Conservation (phyloP, 176 grass and related monocot genomes). For the Poa pratensis region DNA sequence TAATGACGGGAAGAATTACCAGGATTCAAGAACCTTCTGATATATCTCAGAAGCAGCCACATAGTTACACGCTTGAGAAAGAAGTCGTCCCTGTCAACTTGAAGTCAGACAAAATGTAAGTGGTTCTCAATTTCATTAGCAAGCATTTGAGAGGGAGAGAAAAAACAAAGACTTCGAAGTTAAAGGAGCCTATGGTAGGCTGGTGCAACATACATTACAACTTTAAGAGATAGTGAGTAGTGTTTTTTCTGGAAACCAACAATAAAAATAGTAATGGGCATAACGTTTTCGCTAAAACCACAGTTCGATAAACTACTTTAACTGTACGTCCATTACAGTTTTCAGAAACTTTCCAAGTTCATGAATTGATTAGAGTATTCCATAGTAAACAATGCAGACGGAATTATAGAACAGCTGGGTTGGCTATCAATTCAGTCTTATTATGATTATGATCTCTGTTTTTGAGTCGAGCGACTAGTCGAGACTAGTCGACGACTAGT, state of each 20-base stretch:
- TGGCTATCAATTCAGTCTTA: slow-evolving; percentile 17
- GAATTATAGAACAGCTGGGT: not conserved
- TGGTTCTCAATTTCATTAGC: slow-evolving; percentile 37
- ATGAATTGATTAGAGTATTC: not conserved
- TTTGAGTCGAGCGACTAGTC: too few relatives aligned
- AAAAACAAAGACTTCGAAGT: not conserved
- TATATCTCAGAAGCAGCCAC: slow-evolving; percentile 74
- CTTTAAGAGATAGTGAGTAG: not conserved
- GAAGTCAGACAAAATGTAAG: slow-evolving; percentile 72
- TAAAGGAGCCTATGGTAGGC: slow-evolving; percentile 11
- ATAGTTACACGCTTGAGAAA: slow-evolving; percentile 75
- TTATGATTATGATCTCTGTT: not conserved
- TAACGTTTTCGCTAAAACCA: not conserved
- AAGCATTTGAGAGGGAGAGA: not conserved
- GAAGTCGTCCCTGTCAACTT: slow-evolving; percentile 98
- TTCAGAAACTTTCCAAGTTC: not conserved
- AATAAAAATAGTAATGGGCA: not conserved
- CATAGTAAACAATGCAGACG: not conserved
- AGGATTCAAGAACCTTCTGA: slow-evolving; percentile 76
- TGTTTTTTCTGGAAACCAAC: not conserved
- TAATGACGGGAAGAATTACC: slow-evolving; percentile 57
- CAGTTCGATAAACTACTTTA: not conserved
- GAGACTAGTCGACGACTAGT: too few relatives aligned
- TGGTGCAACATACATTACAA: not conserved
- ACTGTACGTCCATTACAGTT: not conserved